Base-by-base conservation (phyloP, 2,329 filamentous ascomycete genomes). In the Penicillium palitans region DNA sequence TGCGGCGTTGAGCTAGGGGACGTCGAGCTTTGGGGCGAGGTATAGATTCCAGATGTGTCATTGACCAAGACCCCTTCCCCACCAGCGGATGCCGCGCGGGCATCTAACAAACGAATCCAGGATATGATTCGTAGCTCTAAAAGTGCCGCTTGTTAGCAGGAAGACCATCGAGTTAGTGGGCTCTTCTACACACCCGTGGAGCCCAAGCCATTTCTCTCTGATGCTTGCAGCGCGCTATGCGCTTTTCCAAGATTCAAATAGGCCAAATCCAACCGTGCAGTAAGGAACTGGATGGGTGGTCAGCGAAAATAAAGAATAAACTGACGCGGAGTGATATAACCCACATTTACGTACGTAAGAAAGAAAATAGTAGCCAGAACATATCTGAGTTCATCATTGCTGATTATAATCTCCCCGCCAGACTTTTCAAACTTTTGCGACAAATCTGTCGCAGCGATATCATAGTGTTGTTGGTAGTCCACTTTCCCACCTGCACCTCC, bases 31-130 rank as follows among this genome's bases (percentile, higher is more conserved):
- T 17, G 53, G 52, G 13, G 58, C 15, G 47, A 49, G 21, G 35
- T 49, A 13, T 49, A 49, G 5, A 56, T 48, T 37, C 46, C 25
- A 45, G 53, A 45, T 53, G 55, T 29, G 53, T 55, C 77, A 13
- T 81, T 78, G 7, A 85, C 69, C 54, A 84, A 83, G 1, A 84
- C 70, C 0, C 83, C 83, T 55, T 84, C 82, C 1, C 83, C 82
- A 3, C 83, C 83, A 1, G 82, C 83, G 2, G 81, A 82, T 13
- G 84, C 82, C 4, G 83, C 82, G 10, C 82, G 76, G 1, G 80
- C 82, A 61, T 85, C 83, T 3, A 85, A 74, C 3, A 85, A 72
- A 4, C 82, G 79, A 37, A 85, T 76, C 83, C 82, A 85, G 2
- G 80, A 79, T 35, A 85, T 53, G 3, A 49, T 49, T 25, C 47